phyloP scores from a whole-genome alignment of 768 basidiomycete species.

The Piloderma croceum region DNA sequence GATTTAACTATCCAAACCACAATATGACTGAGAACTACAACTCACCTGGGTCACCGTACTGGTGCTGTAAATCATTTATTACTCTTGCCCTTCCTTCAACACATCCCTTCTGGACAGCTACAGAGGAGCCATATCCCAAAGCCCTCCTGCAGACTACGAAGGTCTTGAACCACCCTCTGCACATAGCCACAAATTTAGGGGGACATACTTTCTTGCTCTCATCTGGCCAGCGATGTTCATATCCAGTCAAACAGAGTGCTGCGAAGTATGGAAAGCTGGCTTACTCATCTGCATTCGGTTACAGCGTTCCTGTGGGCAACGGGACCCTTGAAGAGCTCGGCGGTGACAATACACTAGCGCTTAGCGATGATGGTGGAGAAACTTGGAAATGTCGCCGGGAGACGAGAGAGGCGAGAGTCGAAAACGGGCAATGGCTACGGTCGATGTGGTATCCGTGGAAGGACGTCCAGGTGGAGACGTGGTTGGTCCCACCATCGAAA shows the following conservation, averaged over 20 bases:
- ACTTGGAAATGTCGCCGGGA: conserved; percentile 65
- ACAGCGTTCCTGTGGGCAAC: conserved; percentile 64
- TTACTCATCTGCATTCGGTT: conserved; percentile 74
- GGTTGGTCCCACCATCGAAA: conserved; percentile 59
- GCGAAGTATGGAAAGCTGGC: conserved; percentile 78
- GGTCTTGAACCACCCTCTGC: conserved; percentile 55
- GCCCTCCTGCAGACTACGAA: conserved; percentile 42
- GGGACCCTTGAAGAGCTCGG: conserved; percentile 66
- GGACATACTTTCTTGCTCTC: conserved; percentile 69
- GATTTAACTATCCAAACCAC: conserved; percentile 64
- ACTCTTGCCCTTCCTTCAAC: conserved; percentile 55
- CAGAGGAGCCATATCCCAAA: conserved; percentile 61
- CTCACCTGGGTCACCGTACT: conserved; percentile 72
- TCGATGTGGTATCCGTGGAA: conserved; percentile 74
- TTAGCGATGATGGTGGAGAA: conserved; percentile 67
- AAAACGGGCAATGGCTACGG: conserved; percentile 48
- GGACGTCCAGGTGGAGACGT: conserved; percentile 69
- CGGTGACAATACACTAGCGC: conserved; percentile 64
- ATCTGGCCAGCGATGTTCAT: conserved; percentile 75
- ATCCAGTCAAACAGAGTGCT: conserved; percentile 71
- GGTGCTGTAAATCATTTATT: conserved; percentile 77
- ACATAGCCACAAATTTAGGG: conserved; percentile 58
- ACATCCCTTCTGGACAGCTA: conserved; percentile 67
- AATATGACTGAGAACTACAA: conserved; percentile 80
- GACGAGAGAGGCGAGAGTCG: conserved; percentile 55